These are phyloP conservation scores for Biscogniauxia mediterranea DNA, from an alignment of 2,329 filamentous ascomycete genomes.

Conservation along the genomic window DNA sequence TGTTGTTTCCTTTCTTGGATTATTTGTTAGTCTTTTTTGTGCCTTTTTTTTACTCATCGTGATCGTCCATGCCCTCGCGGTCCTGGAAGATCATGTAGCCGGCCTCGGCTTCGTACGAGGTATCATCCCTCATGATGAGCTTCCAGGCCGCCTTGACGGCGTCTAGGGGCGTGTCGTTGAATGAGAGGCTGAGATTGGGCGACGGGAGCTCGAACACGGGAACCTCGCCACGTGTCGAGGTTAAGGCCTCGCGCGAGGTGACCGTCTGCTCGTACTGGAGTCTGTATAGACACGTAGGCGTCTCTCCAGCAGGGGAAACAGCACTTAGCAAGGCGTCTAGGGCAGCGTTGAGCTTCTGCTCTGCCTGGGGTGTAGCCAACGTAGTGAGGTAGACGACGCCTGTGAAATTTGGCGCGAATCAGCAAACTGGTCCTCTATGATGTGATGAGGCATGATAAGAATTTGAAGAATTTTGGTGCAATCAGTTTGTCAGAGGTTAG, in stretches of 20 bases:
- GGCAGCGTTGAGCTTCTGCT: constrained; percentile 38
- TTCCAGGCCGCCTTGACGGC: constrained; percentile 71
- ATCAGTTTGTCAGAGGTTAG: constrained; percentile 88
- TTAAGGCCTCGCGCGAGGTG: constrained; percentile 23
- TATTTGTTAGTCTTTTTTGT: not conserved
- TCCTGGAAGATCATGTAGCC: constrained; percentile 79
- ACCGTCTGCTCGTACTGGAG: constrained; percentile 55
- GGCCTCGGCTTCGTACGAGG: constrained; percentile 36
- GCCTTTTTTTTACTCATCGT: constrained; percentile 41
- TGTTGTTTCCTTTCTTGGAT: not conserved
- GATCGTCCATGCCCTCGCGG: constrained; percentile 59
- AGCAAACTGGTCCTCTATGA: constrained; percentile 8
- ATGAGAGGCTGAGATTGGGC: constrained; percentile 63
- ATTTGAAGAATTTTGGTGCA: constrained; percentile 36
- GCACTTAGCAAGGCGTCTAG: constrained; percentile 40
- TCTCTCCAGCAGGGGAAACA: constrained; percentile 27
- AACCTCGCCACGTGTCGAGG: constrained; percentile 36
- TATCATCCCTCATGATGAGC: constrained; percentile 53
- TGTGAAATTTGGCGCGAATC: constrained; percentile 17
- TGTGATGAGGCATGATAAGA: constrained; percentile 1
- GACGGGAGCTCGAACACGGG: constrained; percentile 55
- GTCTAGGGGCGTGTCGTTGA: constrained; percentile 69
- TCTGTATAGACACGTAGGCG: constrained; percentile 44
- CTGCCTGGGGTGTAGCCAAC: constrained; percentile 34
- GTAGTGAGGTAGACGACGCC: constrained; percentile 42